Base-by-base conservation (phyloP, 2,329 filamentous ascomycete genomes). In the Aspergillus sp. region DNA sequence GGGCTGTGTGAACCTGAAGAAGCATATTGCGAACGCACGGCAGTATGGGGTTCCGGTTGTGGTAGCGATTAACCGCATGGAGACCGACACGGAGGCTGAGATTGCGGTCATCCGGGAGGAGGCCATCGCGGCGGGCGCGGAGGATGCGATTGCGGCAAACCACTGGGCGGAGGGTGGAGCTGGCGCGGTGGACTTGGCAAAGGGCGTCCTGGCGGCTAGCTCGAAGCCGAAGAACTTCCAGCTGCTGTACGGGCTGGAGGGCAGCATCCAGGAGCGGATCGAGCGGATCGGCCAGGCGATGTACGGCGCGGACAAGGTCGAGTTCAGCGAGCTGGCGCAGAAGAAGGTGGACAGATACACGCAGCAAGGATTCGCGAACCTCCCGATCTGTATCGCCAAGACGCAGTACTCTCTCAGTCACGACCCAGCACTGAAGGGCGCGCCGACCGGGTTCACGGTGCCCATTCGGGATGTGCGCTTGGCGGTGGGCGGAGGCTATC, bases 331-430 rank as follows among this genome's bases (percentile, higher is more conserved):
- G 71, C 81, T 94, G 47, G 94, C 94, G 0, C 91, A 95, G 78
- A 90, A 91, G 78, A 97, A 99, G 84, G 88, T 97, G 59, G 92
- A 97, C 69, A 92, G 87, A 6, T 99, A 97, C 76, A 92, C 89
- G 29, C 85, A 85, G 69, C 94, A 97, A 74, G 94, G 94, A 43
- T 95, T 93, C 65, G 88, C 88, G 19, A 91, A 96, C 72, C 78
- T 99, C 59, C 94, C 94, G 32, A 96, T 97, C 68, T 99, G 94
- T 72, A 84, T 97, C 60, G 94, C 94, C 57, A 99, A 99, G 86
- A 99, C 94, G 13, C 94, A 99, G 74, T 99, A 99, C 78, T 96
- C 90, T 31, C 81, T 99, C 45, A 94, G 88, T 53, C 93, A 97
- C 73, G 91, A 99, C 71, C 88, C 93, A 2, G 86, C 89, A 10